Evolutionary conservation across 768 basidiomycete species (phyloP), one percentile per base, ranked within the genome.

Genomic region (Podaxis sp.): DNA sequence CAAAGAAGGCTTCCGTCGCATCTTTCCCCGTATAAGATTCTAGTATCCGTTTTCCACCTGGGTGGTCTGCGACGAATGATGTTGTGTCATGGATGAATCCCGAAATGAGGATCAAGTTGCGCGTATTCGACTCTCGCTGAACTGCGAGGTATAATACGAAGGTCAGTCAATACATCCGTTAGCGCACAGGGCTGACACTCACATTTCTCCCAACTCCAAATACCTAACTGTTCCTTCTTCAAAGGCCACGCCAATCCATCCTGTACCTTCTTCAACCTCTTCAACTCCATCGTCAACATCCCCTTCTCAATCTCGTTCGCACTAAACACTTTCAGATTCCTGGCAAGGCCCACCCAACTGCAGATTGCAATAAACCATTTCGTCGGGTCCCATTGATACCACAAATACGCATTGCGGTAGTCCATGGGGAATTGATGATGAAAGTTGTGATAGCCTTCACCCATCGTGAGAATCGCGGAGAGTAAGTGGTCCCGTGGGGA

Each of bases 381-480:
- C 3, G 94, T 95, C 3, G 93, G 93, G 71, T 95, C 93, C 69
- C 94, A 94, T 73, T 95, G 93, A 69, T 89, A 90, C 89, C 88
- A 91, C 19, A 80, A 73, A 66, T 83, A 85, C 4, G 91, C 91
- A 69, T 93, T 93, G 51, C 92, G 79, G 75, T 86, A 90, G 70
- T 91, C 90, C 89, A 89, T 91, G 8, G 92, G 93, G 76, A 93
- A 94, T 66, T 94, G 91, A 71, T 93, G 91, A 73, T 93, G 91
- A 74, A 93, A 93, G 71, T 94, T 93, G 79, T 94, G 92, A 74
- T 93, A 93, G 4, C 91, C 91, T 75, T 94, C 92, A 12, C 92
- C 91, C 78, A 93, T 86, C 3, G 93, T 94, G 62, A 90, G 80
- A 66, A 94, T 79, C 9, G 93, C 92, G 36, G 93, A 93, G 49